These are phyloP conservation scores for Neofusicoccum kwambonambiense DNA, from an alignment of 2,329 filamentous ascomycete species.

Conservation along the genomic window DNA sequence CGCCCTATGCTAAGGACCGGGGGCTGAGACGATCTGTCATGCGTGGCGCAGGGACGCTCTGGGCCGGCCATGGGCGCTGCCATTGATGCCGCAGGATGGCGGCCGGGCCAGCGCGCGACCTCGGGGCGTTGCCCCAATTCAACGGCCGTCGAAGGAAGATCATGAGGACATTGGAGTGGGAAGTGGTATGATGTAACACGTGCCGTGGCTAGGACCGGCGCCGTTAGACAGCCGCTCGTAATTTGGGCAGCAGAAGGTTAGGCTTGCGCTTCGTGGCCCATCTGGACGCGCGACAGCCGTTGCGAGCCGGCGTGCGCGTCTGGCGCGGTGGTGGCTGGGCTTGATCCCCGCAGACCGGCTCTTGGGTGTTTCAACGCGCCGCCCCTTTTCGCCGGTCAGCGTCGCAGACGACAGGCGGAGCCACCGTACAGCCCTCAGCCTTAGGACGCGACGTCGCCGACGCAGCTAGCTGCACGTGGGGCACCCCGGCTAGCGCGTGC, in stretches of 20 bases:
- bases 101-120: constrained; percentile 4
- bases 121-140: neutral
- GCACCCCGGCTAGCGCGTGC: constrained; percentile 11
- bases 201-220: neutral
- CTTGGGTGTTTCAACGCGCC: constrained; percentile 1
- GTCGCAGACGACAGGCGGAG: constrained; percentile 5
- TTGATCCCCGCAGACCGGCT: constrained; percentile 6
- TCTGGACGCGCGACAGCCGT: neutral
- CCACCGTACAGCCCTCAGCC: constrained; percentile 11
- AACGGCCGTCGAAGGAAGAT: constrained; percentile 1
- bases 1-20: neutral
- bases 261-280: neutral
- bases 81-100: constrained; percentile 1
- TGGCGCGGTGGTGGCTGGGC: constrained; percentile 5
- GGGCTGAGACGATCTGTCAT: constrained; percentile 4
- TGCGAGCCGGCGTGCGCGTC: constrained; percentile 11
- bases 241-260: constrained; percentile 1
- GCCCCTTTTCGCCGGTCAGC: constrained; percentile 14
- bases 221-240: constrained; percentile 6
- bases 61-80: neutral
- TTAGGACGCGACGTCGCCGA: neutral
- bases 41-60: constrained; percentile 3
- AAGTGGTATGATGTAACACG: constrained; percentile 18
- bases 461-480: constrained; percentile 4
- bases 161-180: constrained; percentile 14